Base-by-base conservation (phyloP, 768 basidiomycete genomes). In the Phanerochaete sordida region DNA sequence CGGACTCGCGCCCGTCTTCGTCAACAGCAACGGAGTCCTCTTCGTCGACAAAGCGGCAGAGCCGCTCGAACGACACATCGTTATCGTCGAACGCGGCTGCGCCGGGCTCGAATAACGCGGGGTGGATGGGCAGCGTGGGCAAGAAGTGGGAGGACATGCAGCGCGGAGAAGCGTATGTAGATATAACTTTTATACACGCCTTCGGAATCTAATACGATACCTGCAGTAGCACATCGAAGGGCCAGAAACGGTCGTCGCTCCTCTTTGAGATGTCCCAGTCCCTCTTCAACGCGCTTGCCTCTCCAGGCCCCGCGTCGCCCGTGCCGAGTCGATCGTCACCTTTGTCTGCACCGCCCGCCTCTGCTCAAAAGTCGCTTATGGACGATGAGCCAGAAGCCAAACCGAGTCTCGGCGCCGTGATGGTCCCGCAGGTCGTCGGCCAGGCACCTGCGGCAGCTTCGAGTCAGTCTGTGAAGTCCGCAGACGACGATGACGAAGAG, bases 211-310 rank as follows among this genome's bases (percentile, higher is more conserved):
- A 23, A 33, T 49, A 26, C 48, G 27, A 46, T 43, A 44, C 21
- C 19, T 13, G 24, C 8, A 26, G 28, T 61, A 90, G 88, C n/a
- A 81, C 90, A 66, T 75, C 83, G 19, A 88, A 85, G 64, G 78
- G 75, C 65, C 86, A 86, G 60, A 88, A 87, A 72, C 84, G 87
- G 23, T 88, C 88, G 0, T 87, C 88, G 0, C 64, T 81, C 1
- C 68, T 90, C 56, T 81, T 85, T 0, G 88, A 89, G 68, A 81
- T 89, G 21, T 85, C 86, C 5, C 78, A 80, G 61, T 78, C 81
- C 43, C 75, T 86, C 35, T 78, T 78, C 11, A 76, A 80, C 2
- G 84, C 79, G 7, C 76, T 81, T 1, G 62, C 74, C 15, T 72
- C 76, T 0, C 73, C 74, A 6, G 60, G 73, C 15, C 60, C 64